Evolutionary conservation across 805 yeast species (phyloP).

Genomic region (Maudiozyma turicensis): DNA sequence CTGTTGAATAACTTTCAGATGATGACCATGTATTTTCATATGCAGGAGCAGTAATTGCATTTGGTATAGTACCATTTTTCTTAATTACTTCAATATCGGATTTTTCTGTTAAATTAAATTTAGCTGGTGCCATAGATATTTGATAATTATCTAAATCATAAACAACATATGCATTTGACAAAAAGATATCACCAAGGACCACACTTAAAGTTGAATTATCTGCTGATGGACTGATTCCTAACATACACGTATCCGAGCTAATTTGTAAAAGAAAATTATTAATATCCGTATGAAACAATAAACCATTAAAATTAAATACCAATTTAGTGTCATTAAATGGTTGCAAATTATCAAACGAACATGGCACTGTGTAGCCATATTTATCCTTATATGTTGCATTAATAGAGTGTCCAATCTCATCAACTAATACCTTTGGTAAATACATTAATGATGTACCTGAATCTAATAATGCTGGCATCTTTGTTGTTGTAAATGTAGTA

Average conservation of each 20-base stretch:
- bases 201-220: constrained; percentile 11
- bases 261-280: constrained; percentile 18
- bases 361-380: constrained; percentile 31
- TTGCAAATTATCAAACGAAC: constrained; percentile 29
- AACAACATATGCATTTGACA: constrained; percentile 46
- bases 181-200: constrained; percentile 47
- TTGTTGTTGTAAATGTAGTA: constrained; percentile 20
- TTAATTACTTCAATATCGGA: not conserved
- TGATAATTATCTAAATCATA: constrained; percentile 42
- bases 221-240: constrained; percentile 30
- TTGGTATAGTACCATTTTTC: constrained; percentile 31
- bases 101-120: constrained; percentile 30
- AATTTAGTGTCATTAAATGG: constrained; percentile 27
- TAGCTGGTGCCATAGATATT: constrained; percentile 40
- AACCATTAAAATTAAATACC: constrained; percentile 52
- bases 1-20: constrained; percentile 11
- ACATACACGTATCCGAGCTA: constrained; percentile 29
- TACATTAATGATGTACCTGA: constrained; percentile 37
- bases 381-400: constrained; percentile 35
- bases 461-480: constrained; percentile 34
- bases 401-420: constrained; percentile 30
- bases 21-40: constrained; percentile 37
- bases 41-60: constrained; percentile 36
- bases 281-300: constrained; percentile 41
- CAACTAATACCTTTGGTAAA: constrained; percentile 32